Evolutionary conservation across 768 basidiomycete genomes (phyloP), one percentile per base, ranked within the genome.

Genomic region (Lactifluus pinguis): DNA sequence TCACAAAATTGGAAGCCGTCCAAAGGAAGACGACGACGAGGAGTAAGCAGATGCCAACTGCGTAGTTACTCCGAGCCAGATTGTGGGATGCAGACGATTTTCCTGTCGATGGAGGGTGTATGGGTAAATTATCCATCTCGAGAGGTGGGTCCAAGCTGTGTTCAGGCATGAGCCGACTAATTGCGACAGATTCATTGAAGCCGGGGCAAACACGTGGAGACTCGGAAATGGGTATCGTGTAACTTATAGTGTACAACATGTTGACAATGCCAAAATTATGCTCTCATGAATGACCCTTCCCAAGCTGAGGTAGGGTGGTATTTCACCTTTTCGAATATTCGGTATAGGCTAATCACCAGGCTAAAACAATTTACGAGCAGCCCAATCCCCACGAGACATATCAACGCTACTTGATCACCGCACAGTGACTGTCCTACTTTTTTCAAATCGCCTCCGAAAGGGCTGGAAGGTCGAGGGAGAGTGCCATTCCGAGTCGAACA

Each of bases 281-380:
- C 51, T 25, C 60, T 47, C 25, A 30, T 41, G 17, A 30, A 44
- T 44, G 51, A 53, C 30, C 38, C 34, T 19, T 30, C 32, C 55
- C 54, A 63, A 21, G 36, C 25, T 11, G 62, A 45, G 17, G 53
- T 38, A 34, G 61, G 78, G 62, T 81, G 83, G 68, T 85, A 85
- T 73, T 93, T 92, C 63, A 92, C 87, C 74, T 92, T 92, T 71
- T 93, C 89, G 67, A 93, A 91, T 60, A 93, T 90, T 65, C 91
- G 78, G 74, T 84, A 93, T 29, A 93, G 78, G 63, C 86, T 87
- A 67, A 95, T 92, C 65, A 92, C 76, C 64, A 95, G 81, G 70
- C 88, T 93, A 67, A 80, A 82, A 75, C 90, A 88, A 72, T 95
- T 92, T 72, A 87, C 82, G 60, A 90, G 68, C 47, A 93, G 79